These are phyloP conservation scores for Xanthoparmelia taractica DNA, from an alignment of 495 filamentous ascomycete species.

Conservation along the genomic window DNA sequence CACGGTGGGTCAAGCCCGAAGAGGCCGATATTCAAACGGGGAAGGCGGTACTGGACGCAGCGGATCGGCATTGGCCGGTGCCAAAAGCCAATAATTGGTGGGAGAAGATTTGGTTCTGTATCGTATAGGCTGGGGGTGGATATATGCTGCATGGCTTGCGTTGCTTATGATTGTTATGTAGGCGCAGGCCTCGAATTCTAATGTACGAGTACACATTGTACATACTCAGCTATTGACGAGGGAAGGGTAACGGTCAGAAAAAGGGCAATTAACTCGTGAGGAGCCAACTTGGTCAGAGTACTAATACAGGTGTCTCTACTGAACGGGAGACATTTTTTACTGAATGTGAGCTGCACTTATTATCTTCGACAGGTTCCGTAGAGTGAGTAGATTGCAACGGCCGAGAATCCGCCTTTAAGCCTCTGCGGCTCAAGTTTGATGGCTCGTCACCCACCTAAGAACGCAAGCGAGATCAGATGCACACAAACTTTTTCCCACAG, in stretches of 20 bases:
- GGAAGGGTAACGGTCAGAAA: not conserved
- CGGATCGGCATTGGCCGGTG: conserved; percentile 43
- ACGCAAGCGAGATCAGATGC: conserved; percentile 4
- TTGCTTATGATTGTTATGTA: not conserved
- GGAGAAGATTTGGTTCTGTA: conserved; percentile 49
- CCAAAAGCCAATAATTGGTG: conserved; percentile 39
- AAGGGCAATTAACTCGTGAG: not conserved
- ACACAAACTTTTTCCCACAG: conserved; percentile 8
- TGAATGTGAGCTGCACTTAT: not conserved
- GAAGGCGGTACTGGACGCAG: conserved; percentile 53
- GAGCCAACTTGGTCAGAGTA: not conserved
- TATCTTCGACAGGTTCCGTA: not conserved
- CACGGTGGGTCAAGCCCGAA: conserved; percentile 41
- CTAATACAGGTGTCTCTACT: not conserved
- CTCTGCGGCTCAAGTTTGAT: not conserved
- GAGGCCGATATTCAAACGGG: conserved; percentile 57
- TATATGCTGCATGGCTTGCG: not conserved
- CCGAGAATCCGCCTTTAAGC: not conserved
- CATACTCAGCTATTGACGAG: not conserved
- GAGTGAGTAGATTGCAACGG: not conserved
- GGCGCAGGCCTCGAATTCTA: not conserved
- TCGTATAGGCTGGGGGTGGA: conserved; percentile 29
- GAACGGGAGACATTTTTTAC: not conserved
- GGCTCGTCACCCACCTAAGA: conserved; percentile 4
- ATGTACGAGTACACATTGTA: not conserved